A percentile compares a stretch with the other conserved stretches of the same genome.
Evolutionary conservation across 345 rosid genomes (phyloP).

Genomic region (Microthlaspi erraticum): DNA sequence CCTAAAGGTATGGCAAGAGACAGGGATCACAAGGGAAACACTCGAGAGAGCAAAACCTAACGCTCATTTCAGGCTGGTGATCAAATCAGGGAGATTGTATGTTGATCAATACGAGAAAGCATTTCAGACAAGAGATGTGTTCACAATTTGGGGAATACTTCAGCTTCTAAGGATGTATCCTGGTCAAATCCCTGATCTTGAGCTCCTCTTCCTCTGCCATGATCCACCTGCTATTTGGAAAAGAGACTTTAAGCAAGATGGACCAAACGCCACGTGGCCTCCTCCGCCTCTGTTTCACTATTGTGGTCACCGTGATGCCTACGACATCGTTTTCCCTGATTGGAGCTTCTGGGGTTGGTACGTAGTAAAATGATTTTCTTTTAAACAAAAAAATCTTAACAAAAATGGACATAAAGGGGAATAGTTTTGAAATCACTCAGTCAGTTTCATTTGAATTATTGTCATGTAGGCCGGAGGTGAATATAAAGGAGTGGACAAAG

Average conservation of each 20-base stretch:
- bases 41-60: conserved; percentile 46
- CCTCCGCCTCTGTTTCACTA: conserved; percentile 71
- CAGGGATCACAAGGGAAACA: conserved; percentile 59
- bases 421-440: not conserved
- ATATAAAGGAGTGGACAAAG: conserved; percentile 64
- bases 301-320: conserved; percentile 46
- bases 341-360: conserved; percentile 85
- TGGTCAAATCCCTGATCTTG: conserved; percentile 64
- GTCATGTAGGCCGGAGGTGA: conserved; percentile 59
- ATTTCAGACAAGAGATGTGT: conserved; percentile 60
- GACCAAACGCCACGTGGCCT: conserved; percentile 36
- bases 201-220: conserved; percentile 57
- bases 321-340: conserved; percentile 63
- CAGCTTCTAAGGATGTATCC: conserved; percentile 71
- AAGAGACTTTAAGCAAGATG: conserved; percentile 31
- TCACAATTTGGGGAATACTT: conserved; percentile 72
- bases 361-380: too few species aligned
- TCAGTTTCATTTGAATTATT: not conserved
- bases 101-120: conserved; percentile 47
- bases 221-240: conserved; percentile 49
- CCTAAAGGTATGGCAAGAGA: conserved; percentile 51
- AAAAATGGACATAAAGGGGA: not conserved
- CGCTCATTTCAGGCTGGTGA: conserved; percentile 59
- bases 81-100: conserved; percentile 55
- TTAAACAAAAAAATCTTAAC: too few species aligned